Percentiles rank a stretch among this genome's conserved stretches.
phyloP scores from a whole-genome alignment of 1,284 basidiomycete genomes.

The Pterula multifida region DNA sequence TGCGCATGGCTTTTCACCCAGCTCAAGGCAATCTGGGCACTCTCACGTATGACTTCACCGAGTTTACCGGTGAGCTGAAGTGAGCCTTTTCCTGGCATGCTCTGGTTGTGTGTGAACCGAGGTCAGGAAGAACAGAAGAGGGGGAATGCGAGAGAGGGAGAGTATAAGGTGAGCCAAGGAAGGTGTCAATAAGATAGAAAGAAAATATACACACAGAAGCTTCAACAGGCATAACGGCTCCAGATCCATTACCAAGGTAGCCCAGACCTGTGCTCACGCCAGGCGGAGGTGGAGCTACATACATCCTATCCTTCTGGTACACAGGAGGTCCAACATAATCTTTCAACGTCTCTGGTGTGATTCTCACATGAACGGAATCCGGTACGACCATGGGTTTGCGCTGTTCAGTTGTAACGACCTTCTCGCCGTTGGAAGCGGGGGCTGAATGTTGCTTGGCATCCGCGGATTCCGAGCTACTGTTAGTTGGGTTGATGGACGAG shows the following conservation, averaged over 20 bases:
- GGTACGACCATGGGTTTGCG: slow-evolving; percentile 81
- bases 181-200: neutral
- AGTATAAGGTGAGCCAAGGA: slow-evolving; percentile 1
- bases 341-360: slow-evolving; percentile 82
- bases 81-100: slow-evolving; percentile 85
- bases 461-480: slow-evolving; percentile 13
- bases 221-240: slow-evolving; percentile 96
- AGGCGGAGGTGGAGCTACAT: slow-evolving; percentile 69
- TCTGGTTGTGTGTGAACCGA: slow-evolving; percentile 27
- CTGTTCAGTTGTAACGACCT: slow-evolving; percentile 62
- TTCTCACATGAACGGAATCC: slow-evolving; percentile 64
- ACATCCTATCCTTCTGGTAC: slow-evolving; percentile 94
- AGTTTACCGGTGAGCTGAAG: slow-evolving; percentile 94
- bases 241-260: slow-evolving; percentile 92
- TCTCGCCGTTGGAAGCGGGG: slow-evolving; percentile 9
- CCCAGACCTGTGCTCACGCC: slow-evolving; percentile 93
- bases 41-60: slow-evolving; percentile 95
- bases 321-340: slow-evolving; percentile 95
- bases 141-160: neutral
- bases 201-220: slow-evolving; percentile 52
- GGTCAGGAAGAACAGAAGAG: slow-evolving; percentile 4
- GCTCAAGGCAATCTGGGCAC: slow-evolving; percentile 85
- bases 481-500: slow-evolving; percentile 12
- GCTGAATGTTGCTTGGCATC: slow-evolving; percentile 17
- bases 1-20: slow-evolving; percentile 91